phyloP scores from a whole-genome alignment of 768 basidiomycete genomes.

The Dendrothele bispora region DNA sequence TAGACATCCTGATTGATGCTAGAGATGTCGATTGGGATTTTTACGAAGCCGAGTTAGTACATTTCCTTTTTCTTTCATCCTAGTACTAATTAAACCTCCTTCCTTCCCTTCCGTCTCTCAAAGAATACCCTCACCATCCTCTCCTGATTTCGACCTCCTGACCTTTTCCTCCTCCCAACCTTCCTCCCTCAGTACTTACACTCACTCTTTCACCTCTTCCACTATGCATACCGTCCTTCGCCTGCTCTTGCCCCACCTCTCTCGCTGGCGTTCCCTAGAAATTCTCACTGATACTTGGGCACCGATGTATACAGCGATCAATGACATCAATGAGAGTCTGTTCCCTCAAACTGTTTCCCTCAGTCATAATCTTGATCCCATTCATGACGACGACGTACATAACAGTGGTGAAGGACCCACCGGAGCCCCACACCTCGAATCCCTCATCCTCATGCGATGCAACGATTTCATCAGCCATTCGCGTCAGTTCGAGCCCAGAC shows the following conservation, averaged over 20 bases:
- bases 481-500: conserved; percentile 40
- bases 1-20: conserved; percentile 59
- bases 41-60: conserved; percentile 46
- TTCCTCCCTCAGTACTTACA: conserved; percentile 26
- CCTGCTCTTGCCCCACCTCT: conserved; percentile 50
- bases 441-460: conserved; percentile 57
- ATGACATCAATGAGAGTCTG: conserved; percentile 39
- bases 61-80: conserved; percentile 7
- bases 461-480: conserved; percentile 54
- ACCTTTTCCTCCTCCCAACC: too few species aligned
- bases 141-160: conserved; percentile 4
- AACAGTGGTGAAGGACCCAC: too few species aligned
- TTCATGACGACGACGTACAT: too few species aligned
- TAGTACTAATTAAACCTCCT: not conserved
- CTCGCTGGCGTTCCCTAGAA: conserved; percentile 51
- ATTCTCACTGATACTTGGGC: conserved; percentile 58
- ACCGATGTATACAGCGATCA: conserved; percentile 56
- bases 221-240: conserved; percentile 47
- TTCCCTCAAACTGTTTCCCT: too few species aligned
- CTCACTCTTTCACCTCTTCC: conserved; percentile 37
- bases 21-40: conserved; percentile 63
- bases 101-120: not conserved
- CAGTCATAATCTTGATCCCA: too few species aligned
- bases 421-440: conserved; percentile 47
- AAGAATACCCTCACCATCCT: conserved; percentile 28